These are phyloP conservation scores for Dictyostelium capitatum DNA, from an alignment of 78 protist species.

Conservation along the genomic window DNA sequence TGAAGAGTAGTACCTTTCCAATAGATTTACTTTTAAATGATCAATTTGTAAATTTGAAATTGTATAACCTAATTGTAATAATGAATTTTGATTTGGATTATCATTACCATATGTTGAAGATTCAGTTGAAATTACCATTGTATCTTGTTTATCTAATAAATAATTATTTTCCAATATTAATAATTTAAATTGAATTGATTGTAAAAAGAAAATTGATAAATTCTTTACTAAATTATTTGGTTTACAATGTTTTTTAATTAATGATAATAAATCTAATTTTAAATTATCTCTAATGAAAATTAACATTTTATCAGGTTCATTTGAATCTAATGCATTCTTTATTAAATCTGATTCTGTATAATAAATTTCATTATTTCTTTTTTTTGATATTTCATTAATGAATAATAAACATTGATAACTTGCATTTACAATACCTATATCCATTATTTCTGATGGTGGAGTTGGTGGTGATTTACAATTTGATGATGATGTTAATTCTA, in stretches of 20 bases:
- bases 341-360: slow-evolving; percentile 9
- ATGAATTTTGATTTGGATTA: neutral
- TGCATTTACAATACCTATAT: neutral
- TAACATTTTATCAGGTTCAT: slow-evolving; percentile 10
- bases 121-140: neutral
- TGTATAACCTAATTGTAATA: neutral
- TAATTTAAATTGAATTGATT: neutral
- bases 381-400: neutral
- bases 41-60: neutral
- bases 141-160: neutral
- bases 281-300: neutral
- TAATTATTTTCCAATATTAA: neutral
- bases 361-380: neutral
- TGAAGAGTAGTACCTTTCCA: neutral
- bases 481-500: neutral
- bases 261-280: neutral
- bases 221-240: neutral
- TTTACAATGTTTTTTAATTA: neutral
- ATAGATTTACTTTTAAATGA: neutral
- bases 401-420: neutral
- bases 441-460: neutral
- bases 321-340: neutral
- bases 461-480: neutral
- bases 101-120: neutral
- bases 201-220: slow-evolving; percentile 6